phyloP scores from a whole-genome alignment of 108 stramenopile genomes.

The Nitzschia sp. region DNA sequence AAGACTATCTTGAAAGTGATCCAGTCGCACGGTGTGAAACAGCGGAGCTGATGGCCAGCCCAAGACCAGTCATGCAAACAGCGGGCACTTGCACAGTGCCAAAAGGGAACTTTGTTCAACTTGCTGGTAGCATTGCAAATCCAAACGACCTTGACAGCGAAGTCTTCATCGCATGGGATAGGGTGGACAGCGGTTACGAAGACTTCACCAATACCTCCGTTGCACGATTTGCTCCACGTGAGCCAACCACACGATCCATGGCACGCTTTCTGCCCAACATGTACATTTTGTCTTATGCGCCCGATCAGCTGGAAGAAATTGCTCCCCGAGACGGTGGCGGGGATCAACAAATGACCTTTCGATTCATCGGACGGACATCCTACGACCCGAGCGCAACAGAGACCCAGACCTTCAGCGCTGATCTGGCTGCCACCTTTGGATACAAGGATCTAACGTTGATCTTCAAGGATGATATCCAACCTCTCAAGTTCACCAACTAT shows the following conservation, averaged over 20 bases:
- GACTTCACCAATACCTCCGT: background rate
- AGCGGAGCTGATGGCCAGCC: background rate
- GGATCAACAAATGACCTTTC: conserved; percentile 2
- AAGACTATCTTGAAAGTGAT: background rate
- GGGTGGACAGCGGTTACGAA: background rate
- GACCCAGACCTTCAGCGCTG: background rate
- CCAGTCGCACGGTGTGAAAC: background rate
- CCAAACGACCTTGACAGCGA: background rate
- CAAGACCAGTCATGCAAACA: background rate
- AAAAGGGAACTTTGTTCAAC: conserved; percentile 11
- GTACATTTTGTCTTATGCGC: conserved; percentile 4
- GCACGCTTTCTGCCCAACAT: conserved; percentile 2
- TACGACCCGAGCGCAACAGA: background rate
- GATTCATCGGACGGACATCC: conserved; percentile 2
- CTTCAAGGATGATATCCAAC: background rate
- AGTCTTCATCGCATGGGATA: conserved; percentile 4
- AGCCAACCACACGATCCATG: background rate
- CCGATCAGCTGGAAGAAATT: conserved; percentile 4
- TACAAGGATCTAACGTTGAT: background rate
- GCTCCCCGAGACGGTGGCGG: background rate
- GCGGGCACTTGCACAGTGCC: background rate
- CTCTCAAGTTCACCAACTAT: background rate
- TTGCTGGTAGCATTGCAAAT: background rate
- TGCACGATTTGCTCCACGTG: conserved; percentile 5
- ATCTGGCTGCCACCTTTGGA: background rate